Conservation (phyloP, 1,284 basidiomycete genomes). For the Heterobasidion parviporum region DNA sequence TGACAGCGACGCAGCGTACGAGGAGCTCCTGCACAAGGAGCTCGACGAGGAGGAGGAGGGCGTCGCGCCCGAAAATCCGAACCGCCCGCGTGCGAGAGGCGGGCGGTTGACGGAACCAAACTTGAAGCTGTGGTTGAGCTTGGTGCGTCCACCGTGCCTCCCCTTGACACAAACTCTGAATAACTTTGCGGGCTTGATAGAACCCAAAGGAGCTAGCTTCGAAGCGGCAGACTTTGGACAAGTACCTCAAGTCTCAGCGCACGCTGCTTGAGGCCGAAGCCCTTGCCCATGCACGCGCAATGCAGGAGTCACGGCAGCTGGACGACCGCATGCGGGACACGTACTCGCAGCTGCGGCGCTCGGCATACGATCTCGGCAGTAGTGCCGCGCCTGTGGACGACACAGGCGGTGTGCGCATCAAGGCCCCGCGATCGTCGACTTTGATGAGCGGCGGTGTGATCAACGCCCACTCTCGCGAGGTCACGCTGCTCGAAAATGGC, state of each 20-base stretch:
- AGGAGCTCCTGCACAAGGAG: slow-evolving; percentile 75
- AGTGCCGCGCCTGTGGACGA: slow-evolving; percentile 42
- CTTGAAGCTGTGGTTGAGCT: slow-evolving; percentile 79
- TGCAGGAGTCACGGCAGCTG: slow-evolving; percentile 67
- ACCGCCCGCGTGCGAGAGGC: slow-evolving; percentile 55
- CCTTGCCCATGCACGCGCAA: slow-evolving; percentile 61
- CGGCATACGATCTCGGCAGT: slow-evolving; percentile 58
- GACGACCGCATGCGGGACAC: slow-evolving; percentile 71
- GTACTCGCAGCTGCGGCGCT: slow-evolving; percentile 68
- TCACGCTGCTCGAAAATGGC: slow-evolving; percentile 76
- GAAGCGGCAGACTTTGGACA: slow-evolving; percentile 62
- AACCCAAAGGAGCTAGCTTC: slow-evolving; percentile 75
- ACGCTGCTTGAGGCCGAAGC: slow-evolving; percentile 69
- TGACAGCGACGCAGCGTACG: slow-evolving; percentile 76
- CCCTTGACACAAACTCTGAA: too few relatives aligned
- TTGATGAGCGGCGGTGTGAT: slow-evolving; percentile 24
- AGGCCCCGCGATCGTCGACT: slow-evolving; percentile 42
- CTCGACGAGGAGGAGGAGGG: slow-evolving; percentile 55
- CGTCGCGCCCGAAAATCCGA: slow-evolving; percentile 33
- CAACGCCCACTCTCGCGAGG: slow-evolving; percentile 53
- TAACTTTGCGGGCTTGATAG: slow-evolving; percentile 25
- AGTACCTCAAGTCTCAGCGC: slow-evolving; percentile 66
- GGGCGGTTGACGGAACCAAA: slow-evolving; percentile 71
- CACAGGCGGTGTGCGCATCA: slow-evolving; percentile 56
- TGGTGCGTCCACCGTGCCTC: slow-evolving; percentile 44